These are phyloP conservation scores for Glutinoglossum americanum DNA, from an alignment of 495 filamentous ascomycete genomes.

Conservation along the genomic window DNA sequence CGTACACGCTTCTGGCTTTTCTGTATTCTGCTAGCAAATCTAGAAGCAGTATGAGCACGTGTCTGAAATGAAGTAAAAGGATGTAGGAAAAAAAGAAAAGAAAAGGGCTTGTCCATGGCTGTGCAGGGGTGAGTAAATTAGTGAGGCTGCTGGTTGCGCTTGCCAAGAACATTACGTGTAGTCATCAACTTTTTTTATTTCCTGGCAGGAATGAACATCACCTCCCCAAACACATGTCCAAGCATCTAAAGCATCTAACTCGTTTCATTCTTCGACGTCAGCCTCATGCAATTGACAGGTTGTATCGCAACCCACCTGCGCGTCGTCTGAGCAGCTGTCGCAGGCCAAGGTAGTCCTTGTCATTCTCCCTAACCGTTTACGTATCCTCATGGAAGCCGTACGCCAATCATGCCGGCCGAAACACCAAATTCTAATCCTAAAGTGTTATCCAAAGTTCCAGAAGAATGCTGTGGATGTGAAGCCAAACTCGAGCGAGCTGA, in stretches of 20 bases:
- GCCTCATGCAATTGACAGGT: background rate
- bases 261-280: background rate
- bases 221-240: background rate
- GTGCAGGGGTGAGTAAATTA: background rate
- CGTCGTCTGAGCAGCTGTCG: background rate
- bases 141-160: background rate
- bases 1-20: background rate
- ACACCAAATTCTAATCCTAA: constrained; percentile 79
- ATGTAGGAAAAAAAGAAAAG: background rate
- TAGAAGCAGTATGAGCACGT: background rate
- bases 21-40: background rate
- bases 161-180: background rate
- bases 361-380: constrained; percentile 2
- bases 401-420: constrained; percentile 57
- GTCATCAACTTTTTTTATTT: background rate
- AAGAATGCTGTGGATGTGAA: constrained; percentile 79
- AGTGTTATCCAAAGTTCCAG: constrained; percentile 78
- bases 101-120: too few relatives aligned
- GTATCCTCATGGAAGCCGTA: constrained; percentile 30
- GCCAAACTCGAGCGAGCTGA: constrained; percentile 83
- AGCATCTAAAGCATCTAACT: background rate
- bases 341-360: background rate
- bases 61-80: background rate
- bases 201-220: background rate
- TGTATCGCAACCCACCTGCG: background rate